Base-by-base conservation (phyloP, 192 early-diverging fungal genomes). In the Spizellomyces punctatus region DNA sequence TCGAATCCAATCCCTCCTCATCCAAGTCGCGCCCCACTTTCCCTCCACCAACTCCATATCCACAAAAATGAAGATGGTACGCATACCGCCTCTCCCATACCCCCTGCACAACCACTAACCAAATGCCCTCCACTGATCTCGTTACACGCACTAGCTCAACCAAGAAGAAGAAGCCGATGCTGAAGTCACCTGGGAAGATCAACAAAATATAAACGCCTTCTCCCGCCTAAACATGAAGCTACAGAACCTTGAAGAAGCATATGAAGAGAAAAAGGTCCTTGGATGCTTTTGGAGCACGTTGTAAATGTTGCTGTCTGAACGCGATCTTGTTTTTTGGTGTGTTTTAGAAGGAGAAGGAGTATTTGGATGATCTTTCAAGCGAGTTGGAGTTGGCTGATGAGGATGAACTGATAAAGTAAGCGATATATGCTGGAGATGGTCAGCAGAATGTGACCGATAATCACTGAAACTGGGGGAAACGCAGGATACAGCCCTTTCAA, bases 101-200 rank as follows among this genome's bases (percentile, higher is more conserved):
- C 27, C 27, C 27, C 27, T 3, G 3, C 27, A 36, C 27, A 36
- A 36, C 1, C 27, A 36, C 27, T 36, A 36, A 36, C 27, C 27
- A 3, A 36, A 36, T 36, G 27, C 27, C 27, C 27, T 36, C 1
- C 27, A 36, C 3, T 36, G 27, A 36, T 36, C 50, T 54, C 50
- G 17, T 1, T 54, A 54, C 17, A n/a, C 0, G 6, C 44, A 42
- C 10, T 66, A 76, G 75, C 75, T 76, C 2, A 48, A 71, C 27
- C 49, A 64, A 65, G 68, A 47, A 21, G 75, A 76, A 21, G 64
- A 66, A 36, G 63, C 68, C 47, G 94, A 98, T 64, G 88, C 88
- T 58, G 91, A 95, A 75, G 95, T 99, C 36, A 92, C 90, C n/a
- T 97, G 95, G 95, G 90, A 93, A 71, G 97, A 99, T 79, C 97